Evolutionary conservation across 2,329 filamentous ascomycete genomes (phyloP).

Genomic region (Reticulascus tulasneorum): DNA sequence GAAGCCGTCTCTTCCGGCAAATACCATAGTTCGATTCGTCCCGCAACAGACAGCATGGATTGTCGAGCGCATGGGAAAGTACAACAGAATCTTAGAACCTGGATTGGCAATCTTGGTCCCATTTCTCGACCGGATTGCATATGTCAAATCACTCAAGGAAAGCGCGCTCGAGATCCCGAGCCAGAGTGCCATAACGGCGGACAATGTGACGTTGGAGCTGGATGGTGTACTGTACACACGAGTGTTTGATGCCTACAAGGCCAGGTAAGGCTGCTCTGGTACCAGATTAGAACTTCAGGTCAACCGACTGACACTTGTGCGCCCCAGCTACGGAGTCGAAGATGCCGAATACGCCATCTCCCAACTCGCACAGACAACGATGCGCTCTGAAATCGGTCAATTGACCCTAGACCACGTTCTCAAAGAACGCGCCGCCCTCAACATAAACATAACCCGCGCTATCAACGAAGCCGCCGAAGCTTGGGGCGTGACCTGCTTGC

Average conservation of each 20-base stretch:
- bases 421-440: constrained; percentile 92
- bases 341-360: constrained; percentile 98
- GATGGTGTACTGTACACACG: constrained; percentile 94
- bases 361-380: constrained; percentile 95
- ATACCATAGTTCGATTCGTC: constrained; percentile 93
- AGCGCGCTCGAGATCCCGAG: constrained; percentile 93
- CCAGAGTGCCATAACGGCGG: constrained; percentile 95
- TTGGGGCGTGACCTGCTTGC: constrained; percentile 93
- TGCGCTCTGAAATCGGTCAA: constrained; percentile 98
- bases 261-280: constrained; percentile 61
- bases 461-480: constrained; percentile 97
- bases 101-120: constrained; percentile 86
- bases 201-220: constrained; percentile 95
- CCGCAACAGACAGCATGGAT: constrained; percentile 99
- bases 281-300: not conserved
- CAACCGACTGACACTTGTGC: constrained; percentile 3
- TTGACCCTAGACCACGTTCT: constrained; percentile 94
- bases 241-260: constrained; percentile 97
- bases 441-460: constrained; percentile 96
- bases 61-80: constrained; percentile 98
- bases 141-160: constrained; percentile 97
- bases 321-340: constrained; percentile 84
- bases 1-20: constrained; percentile 71
- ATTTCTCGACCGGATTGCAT: constrained; percentile 91
- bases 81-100: constrained; percentile 87